A percentile compares a stretch with the other conserved stretches of the same genome.
Evolutionary conservation across 1,139 yeast species (phyloP).

Genomic region (Chernovozyma sophiae-reginae): DNA sequence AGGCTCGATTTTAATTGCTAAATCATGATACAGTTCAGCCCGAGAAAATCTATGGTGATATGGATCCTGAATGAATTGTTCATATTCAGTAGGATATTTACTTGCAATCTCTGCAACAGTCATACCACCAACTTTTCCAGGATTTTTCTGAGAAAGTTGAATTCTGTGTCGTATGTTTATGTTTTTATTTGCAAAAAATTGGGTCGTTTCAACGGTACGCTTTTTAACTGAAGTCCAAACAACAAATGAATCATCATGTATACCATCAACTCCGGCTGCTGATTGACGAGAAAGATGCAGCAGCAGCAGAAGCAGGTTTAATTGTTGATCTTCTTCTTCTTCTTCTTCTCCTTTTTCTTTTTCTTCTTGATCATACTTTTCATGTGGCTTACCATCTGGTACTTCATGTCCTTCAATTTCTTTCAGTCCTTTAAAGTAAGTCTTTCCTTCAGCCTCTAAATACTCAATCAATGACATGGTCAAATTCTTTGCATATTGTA

Average conservation of each 20-base stretch:
- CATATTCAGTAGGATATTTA: conserved; percentile 66
- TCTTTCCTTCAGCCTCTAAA: conserved; percentile 20
- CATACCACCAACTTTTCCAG: conserved; percentile 81
- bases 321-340: neutral
- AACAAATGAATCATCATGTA: conserved; percentile 49
- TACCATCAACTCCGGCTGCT: conserved; percentile 47
- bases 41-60: conserved; percentile 91
- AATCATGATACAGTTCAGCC: conserved; percentile 92
- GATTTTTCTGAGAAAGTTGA: conserved; percentile 82
- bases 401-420: too few species aligned
- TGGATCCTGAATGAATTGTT: conserved; percentile 67
- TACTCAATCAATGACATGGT: conserved; percentile 35
- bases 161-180: conserved; percentile 69
- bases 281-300: conserved; percentile 26
- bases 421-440: conserved; percentile 16
- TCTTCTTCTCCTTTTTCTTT: neutral
- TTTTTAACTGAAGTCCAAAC: conserved; percentile 93
- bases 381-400: neutral
- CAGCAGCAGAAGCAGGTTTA: conserved; percentile 1
- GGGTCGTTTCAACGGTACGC: conserved; percentile 79
- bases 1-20: conserved; percentile 93
- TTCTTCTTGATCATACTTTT: neutral
- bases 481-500: conserved; percentile 46
- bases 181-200: conserved; percentile 55
- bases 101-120: conserved; percentile 53